Conservation (phyloP, 176 grass and related monocot genomes). For the Otatea glauca region DNA sequence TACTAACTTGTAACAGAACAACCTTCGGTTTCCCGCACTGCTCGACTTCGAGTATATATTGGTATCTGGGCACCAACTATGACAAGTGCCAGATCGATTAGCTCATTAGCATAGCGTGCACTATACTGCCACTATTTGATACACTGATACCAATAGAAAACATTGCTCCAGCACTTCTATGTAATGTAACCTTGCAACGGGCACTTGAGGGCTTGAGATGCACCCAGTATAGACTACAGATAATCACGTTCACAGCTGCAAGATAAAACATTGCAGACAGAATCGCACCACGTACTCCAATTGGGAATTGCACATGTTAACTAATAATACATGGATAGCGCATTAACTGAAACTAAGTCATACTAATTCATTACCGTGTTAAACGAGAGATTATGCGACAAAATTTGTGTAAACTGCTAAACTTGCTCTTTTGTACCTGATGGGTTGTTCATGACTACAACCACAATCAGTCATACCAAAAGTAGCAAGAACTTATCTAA, state of each 20-base stretch:
- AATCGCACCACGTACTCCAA: background rate
- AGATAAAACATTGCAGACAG: background rate
- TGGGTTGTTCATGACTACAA: constrained; percentile 39
- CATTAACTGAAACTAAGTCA: background rate
- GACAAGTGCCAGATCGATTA: background rate
- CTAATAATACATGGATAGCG: background rate
- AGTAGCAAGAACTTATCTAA: constrained; percentile 33
- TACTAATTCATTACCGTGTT: background rate
- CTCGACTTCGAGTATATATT: background rate
- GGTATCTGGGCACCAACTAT: background rate
- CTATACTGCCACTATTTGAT: background rate
- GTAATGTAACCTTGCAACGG: background rate
- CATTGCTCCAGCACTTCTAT: background rate
- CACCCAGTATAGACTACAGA: background rate
- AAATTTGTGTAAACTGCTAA: constrained; percentile 34
- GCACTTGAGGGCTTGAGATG: no score
- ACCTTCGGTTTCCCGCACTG: no score
- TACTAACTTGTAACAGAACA: background rate
- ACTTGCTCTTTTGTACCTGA: constrained; percentile 24
- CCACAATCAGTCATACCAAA: constrained; percentile 35
- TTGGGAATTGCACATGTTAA: background rate
- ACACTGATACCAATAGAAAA: background rate
- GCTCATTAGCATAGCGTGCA: background rate
- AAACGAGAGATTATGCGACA: constrained; percentile 26
- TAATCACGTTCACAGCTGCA: background rate